Evolutionary conservation across 495 filamentous ascomycete genomes (phyloP).

Genomic region (Diplogelasinospora grovesii): DNA sequence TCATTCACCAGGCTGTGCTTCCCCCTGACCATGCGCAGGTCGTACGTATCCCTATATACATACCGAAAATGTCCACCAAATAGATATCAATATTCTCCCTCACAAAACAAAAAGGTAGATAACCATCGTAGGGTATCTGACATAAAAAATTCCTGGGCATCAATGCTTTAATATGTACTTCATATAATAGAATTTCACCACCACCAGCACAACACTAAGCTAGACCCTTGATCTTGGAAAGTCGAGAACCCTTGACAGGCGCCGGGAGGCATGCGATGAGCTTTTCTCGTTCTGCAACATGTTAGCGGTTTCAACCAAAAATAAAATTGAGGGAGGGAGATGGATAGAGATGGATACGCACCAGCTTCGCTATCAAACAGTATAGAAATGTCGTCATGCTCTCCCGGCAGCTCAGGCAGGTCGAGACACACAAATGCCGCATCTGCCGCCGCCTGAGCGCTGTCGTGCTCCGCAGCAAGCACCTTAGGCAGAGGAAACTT

Average conservation of each 20-base stretch:
- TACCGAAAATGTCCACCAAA: too few species aligned
- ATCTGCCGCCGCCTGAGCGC: constrained; percentile 26
- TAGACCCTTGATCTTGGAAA: constrained; percentile 22
- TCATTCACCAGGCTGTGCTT: too few species aligned
- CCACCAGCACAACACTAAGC: background rate
- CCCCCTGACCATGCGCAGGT: too few species aligned
- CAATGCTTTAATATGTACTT: too few species aligned
- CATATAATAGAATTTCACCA: background rate
- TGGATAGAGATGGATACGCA: constrained; percentile 43
- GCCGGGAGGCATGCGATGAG: constrained; percentile 39
- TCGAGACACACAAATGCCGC: constrained; percentile 74
- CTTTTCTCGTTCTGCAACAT: constrained; percentile 35
- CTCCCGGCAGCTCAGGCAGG: constrained; percentile 76
- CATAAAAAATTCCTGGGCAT: too few species aligned
- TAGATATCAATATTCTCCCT: too few species aligned
- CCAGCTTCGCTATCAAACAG: constrained; percentile 71
- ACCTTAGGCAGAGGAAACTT: constrained; percentile 77
- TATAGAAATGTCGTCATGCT: constrained; percentile 85
- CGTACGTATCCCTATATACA: too few species aligned
- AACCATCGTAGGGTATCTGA: too few species aligned
- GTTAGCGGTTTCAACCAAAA: constrained; percentile 16
- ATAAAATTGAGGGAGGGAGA: background rate
- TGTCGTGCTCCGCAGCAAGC: constrained; percentile 39
- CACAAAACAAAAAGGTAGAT: too few species aligned
- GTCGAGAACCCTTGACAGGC: constrained; percentile 37